These are phyloP conservation scores for Lepidium didymum DNA, from an alignment of 345 rosid species.

Conservation along the genomic window DNA sequence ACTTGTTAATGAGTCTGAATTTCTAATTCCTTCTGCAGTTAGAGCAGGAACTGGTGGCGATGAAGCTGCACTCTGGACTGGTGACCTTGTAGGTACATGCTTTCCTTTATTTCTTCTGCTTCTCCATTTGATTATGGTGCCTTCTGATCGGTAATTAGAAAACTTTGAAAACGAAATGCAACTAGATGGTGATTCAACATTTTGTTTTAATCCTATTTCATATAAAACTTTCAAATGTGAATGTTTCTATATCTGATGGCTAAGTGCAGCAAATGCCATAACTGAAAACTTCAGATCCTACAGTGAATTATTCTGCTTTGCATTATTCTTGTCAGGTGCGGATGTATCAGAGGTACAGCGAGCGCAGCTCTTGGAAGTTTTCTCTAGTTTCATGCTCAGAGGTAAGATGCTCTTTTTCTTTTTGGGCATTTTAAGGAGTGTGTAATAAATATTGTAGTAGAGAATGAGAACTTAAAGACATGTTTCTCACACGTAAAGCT, in stretches of 20 bases:
- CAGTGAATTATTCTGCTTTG: not conserved
- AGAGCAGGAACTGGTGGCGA: constrained; percentile 99
- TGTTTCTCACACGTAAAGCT: not conserved
- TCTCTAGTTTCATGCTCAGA: constrained; percentile 62
- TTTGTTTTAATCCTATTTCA: not conserved
- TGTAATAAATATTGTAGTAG: not conserved
- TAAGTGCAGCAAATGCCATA: not conserved
- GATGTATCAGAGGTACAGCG: constrained; percentile 85
- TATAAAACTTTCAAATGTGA: not conserved
- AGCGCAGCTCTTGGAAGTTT: constrained; percentile 74
- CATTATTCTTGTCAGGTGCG: constrained; percentile 47
- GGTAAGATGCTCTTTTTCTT: constrained; percentile 35
- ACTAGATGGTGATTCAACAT: not conserved
- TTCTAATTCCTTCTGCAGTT: constrained; percentile 40
- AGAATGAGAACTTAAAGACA: constrained; percentile 1
- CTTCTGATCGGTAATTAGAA: not conserved
- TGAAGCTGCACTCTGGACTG: constrained; percentile 99
- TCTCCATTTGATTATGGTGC: constrained; percentile 5
- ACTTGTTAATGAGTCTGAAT: not conserved
- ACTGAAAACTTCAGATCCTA: not conserved
- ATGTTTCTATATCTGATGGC: not conserved
- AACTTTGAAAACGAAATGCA: not conserved
- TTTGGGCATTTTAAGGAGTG: not conserved
- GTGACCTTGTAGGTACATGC: constrained; percentile 99
- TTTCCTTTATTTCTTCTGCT: constrained; percentile 32